Evolutionary conservation across 805 yeast genomes (phyloP).

Genomic region (Lipomyces starkeyi): DNA sequence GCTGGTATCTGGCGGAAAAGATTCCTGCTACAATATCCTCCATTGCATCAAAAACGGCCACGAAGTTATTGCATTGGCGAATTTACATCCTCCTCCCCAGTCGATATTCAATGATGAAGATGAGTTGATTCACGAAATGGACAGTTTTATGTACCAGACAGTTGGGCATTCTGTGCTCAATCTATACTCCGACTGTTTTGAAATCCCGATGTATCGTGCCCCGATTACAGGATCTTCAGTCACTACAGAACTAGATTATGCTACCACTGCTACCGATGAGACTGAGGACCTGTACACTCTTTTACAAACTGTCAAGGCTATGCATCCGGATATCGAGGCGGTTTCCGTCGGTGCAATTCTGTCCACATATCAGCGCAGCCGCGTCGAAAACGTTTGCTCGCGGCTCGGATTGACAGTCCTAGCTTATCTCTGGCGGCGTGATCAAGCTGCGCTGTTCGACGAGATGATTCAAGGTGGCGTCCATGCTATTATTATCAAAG

Average conservation of each 20-base stretch:
- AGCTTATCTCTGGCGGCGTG: conserved; percentile 88
- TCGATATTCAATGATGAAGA: conserved; percentile 40
- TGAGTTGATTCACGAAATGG: conserved; percentile 66
- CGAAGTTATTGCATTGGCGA: conserved; percentile 82
- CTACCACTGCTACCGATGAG: conserved; percentile 74
- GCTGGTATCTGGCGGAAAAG: conserved; percentile 93
- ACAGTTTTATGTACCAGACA: conserved; percentile 96
- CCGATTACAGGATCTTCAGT: conserved; percentile 67
- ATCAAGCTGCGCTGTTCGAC: conserved; percentile 76
- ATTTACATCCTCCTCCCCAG: conserved; percentile 66
- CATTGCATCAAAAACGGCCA: conserved; percentile 89
- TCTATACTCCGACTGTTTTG: conserved; percentile 70
- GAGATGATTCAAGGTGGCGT: conserved; percentile 73
- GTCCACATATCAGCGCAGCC: conserved; percentile 90
- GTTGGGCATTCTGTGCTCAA: conserved; percentile 86
- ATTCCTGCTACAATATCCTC: conserved; percentile 85
- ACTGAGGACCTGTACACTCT: conserved; percentile 79
- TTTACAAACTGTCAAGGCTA: conserved; percentile 53
- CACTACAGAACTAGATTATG: conserved; percentile 72
- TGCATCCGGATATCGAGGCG: conserved; percentile 76
- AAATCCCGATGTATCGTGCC: conserved; percentile 77
- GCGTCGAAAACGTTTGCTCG: conserved; percentile 90
- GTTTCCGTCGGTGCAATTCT: conserved; percentile 96
- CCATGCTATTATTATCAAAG: conserved; percentile 88
- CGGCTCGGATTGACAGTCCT: conserved; percentile 71